Conservation (phyloP, 352 stramenopile species). For the Phytopythium oedochilum region DNA sequence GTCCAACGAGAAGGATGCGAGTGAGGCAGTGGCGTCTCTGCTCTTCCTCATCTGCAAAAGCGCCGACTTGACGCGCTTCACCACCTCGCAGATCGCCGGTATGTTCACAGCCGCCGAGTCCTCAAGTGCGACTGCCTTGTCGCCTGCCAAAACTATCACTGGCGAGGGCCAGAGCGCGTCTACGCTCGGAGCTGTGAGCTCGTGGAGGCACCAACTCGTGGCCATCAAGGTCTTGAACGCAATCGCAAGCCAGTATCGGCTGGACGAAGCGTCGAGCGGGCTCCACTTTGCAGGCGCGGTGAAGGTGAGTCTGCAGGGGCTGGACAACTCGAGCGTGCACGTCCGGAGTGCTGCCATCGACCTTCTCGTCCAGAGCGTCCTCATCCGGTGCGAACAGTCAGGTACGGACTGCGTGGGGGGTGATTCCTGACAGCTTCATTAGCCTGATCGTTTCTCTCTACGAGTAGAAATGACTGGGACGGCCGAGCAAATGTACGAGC, state of each 20-base stretch:
- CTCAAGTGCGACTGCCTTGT: slow-evolving; percentile 6
- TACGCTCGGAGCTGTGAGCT: slow-evolving; percentile 8
- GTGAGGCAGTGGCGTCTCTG: slow-evolving; percentile 64
- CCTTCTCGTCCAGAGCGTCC: slow-evolving; percentile 61
- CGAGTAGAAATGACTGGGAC: slow-evolving; percentile 47
- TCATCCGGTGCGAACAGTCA: slow-evolving; percentile 73
- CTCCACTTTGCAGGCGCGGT: slow-evolving; percentile 56
- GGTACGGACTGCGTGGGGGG: slow-evolving; percentile 21
- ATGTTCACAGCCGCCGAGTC: slow-evolving; percentile 22
- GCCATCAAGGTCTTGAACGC: slow-evolving; percentile 76
- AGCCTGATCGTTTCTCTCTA: background rate
- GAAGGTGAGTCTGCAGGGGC: slow-evolving; percentile 50
- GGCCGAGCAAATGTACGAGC: slow-evolving; percentile 57
- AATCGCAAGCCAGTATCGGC: slow-evolving; percentile 73
- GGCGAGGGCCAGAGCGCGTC: background rate
- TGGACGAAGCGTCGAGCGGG: slow-evolving; percentile 50
- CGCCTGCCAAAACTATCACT: slow-evolving; percentile 11
- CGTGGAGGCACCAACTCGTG: slow-evolving; percentile 69
- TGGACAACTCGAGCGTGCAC: slow-evolving; percentile 77
- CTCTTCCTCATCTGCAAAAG: slow-evolving; percentile 85
- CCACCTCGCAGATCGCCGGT: slow-evolving; percentile 47
- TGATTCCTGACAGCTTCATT: background rate
- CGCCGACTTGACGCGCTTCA: slow-evolving; percentile 48
- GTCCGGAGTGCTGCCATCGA: slow-evolving; percentile 68
- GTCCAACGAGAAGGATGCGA: slow-evolving; percentile 78